A percentile compares a stretch with the other conserved stretches of the same genome.
phyloP scores from a whole-genome alignment of 768 basidiomycete species.

The Phanerodontia chrysosporium region DNA sequence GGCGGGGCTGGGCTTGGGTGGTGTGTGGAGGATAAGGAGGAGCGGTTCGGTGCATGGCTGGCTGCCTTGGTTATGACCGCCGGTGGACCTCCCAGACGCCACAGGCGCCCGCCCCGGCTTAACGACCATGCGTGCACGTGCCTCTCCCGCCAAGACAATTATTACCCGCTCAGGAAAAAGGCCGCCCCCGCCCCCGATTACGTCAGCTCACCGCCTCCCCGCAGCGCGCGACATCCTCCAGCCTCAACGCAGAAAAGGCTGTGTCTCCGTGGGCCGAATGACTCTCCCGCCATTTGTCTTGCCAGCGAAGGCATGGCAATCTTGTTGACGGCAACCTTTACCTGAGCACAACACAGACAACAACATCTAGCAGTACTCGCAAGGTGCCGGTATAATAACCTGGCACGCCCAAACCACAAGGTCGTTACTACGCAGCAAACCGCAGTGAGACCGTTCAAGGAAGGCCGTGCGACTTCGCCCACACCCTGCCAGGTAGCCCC shows the following conservation, averaged over 20 bases:
- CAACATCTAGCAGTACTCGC: too few species aligned
- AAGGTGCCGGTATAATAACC: too few species aligned
- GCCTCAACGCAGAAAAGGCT: too few species aligned
- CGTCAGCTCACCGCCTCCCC: too few species aligned
- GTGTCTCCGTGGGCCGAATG: too few species aligned
- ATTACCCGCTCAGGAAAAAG: background rate
- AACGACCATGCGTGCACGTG: background rate
- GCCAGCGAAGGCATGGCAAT: too few species aligned
- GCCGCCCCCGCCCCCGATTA: background rate
- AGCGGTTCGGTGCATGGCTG: background rate
- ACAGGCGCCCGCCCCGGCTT: background rate
- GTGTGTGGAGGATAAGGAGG: background rate
- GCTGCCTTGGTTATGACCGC: background rate
- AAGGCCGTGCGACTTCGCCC: constrained; percentile 27
- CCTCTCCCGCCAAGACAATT: too few species aligned
- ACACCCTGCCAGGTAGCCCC: constrained; percentile 66
- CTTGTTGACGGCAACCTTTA: too few species aligned
- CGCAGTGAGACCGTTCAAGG: constrained; percentile 1
- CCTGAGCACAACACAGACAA: too few species aligned
- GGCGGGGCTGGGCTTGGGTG: background rate
- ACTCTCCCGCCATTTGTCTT: background rate
- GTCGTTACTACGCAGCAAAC: background rate
- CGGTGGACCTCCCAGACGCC: background rate
- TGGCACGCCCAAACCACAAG: background rate
- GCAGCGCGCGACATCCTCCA: too few species aligned